Conservation (phyloP, 441 rosid genomes). For the Melastoma candidum region DNA sequence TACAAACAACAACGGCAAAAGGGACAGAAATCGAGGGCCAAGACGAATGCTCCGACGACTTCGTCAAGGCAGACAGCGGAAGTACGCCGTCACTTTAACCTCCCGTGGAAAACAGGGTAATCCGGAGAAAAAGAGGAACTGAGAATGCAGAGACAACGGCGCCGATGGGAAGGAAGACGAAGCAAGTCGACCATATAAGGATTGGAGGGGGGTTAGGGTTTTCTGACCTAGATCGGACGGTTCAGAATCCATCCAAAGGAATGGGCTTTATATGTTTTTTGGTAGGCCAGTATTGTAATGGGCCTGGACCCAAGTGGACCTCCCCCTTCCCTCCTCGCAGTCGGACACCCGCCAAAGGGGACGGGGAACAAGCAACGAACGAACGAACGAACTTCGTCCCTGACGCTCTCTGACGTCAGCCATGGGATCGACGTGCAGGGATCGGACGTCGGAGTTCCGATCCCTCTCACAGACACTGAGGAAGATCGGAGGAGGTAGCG, state of each 20-base stretch:
- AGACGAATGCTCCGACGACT: slow-evolving; percentile 46
- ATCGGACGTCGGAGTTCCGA: slow-evolving; percentile 80
- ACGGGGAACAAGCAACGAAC: not conserved
- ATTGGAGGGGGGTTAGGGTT: slow-evolving; percentile 6
- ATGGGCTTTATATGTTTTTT: not conserved
- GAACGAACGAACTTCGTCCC: not conserved
- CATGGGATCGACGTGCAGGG: slow-evolving; percentile 55
- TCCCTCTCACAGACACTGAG: slow-evolving; percentile 56
- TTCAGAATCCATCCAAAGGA: slow-evolving; percentile 2
- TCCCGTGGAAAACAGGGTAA: slow-evolving; percentile 11
- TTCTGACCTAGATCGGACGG: slow-evolving; percentile 44
- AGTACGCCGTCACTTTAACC: slow-evolving; percentile 80
- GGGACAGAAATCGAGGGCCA: slow-evolving; percentile 48
- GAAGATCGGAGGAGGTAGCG: slow-evolving; percentile 40
- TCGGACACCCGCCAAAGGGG: too few species aligned
- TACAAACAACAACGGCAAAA: not conserved
- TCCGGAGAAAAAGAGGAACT: slow-evolving; percentile 2
- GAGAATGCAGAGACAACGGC: not conserved
- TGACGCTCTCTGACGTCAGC: not conserved
- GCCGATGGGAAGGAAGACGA: not conserved
- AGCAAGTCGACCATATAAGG: not conserved
- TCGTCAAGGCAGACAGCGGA: slow-evolving; percentile 76
- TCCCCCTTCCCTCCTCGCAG: too few species aligned
- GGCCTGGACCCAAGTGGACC: too few species aligned
- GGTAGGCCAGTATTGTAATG: not conserved